Base-by-base conservation (phyloP, 2,329 filamentous ascomycete genomes). In the Claviceps sp. region DNA sequence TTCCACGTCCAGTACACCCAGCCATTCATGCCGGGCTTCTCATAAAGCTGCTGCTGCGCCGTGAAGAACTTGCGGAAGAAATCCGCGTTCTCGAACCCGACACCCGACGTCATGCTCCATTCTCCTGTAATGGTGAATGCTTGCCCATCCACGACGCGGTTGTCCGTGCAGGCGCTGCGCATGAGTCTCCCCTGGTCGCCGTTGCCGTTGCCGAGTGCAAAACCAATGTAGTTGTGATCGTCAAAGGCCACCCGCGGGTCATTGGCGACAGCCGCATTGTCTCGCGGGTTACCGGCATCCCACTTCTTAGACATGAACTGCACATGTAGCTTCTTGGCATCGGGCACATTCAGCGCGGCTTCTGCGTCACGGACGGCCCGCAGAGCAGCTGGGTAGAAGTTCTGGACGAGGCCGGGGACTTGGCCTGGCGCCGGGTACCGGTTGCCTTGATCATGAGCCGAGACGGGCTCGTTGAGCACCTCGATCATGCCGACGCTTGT, bases 1-100 rank as follows among this genome's bases (percentile, higher is more conserved):
- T 80, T 82, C 78, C 78, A 81, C 1, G 70, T 71, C 78, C 78
- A 82, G 59, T 77, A 81, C 1, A 77, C 62, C 76, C 77, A 81
- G 0, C 77, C 76, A n/a, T 67, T 65, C 58, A 60, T 61, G 52
- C 68, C 63, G 0, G 59, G 58, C 55, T 69, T 70, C 64, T 82
- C 78, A 54, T 79, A 81, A 2, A 71, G 65, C 53, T 71, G 67
- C 6, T 74, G 69, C 65, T 81, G 78, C 1, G 77, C 77, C 1
- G 73, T 73, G 61, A 78, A 82, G 71, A 73, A 82, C 54, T 71
- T 65, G 52, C 56, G 64, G 63, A 82, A 82, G 60, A 80, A 83
- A 11, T 60, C 66, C 7, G 62, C 70, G 8, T 62, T 52, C 14
- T 60, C 68, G 60, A 62, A 65, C 59, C 79, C 65, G 4, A 76